phyloP scores from a whole-genome alignment of 148 eudicot genomes.

The Rhododendron kiyosumense region DNA sequence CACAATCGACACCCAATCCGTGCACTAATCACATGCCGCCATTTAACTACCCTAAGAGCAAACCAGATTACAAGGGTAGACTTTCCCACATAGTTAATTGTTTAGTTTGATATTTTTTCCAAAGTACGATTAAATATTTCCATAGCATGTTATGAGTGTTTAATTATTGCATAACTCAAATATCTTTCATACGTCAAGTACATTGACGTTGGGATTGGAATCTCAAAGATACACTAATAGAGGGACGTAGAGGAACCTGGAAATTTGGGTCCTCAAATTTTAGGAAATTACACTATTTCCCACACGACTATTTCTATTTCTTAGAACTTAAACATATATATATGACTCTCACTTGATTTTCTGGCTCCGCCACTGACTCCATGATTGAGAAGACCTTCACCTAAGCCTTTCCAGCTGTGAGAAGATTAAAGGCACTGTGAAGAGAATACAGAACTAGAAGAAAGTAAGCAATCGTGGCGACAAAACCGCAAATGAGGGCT shows the following conservation, averaged over 20 bases:
- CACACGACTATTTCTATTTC: background rate
- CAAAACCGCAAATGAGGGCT: slow-evolving; percentile 15
- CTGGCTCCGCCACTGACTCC: background rate
- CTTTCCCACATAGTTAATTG: no score
- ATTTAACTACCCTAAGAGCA: no score
- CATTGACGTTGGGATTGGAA: background rate
- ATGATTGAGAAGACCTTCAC: background rate
- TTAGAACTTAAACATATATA: background rate
- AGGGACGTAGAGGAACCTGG: background rate
- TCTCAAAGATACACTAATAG: background rate
- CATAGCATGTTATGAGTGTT: background rate
- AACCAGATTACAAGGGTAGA: no score
- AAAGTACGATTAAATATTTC: no score
- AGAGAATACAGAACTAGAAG: slow-evolving; percentile 15
- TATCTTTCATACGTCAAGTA: background rate
- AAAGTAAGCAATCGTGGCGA: background rate
- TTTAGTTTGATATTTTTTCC: no score
- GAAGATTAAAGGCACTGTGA: background rate
- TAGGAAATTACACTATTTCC: background rate
- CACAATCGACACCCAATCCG: no score
- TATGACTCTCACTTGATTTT: background rate
- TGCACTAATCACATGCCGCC: no score
- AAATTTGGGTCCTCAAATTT: background rate
- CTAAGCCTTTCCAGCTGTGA: background rate
- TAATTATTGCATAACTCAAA: background rate